These are phyloP conservation scores for Fusarium nodosum DNA, from an alignment of 2,329 filamentous ascomycete genomes.

Conservation along the genomic window DNA sequence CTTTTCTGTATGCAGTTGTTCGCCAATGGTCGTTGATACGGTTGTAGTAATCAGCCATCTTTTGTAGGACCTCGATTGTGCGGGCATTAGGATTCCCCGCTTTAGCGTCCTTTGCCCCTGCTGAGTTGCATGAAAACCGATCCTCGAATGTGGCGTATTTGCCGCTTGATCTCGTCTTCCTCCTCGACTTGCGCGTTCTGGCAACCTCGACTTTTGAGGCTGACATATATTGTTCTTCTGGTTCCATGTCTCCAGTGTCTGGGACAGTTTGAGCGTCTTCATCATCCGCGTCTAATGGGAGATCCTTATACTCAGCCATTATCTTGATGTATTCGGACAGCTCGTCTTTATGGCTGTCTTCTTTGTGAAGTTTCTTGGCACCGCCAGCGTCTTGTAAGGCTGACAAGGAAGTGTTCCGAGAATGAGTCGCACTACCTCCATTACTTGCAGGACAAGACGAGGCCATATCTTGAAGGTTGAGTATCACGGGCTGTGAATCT, in stretches of 20 bases:
- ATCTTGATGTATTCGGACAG: conserved; percentile 75
- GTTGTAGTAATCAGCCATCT: conserved; percentile 84
- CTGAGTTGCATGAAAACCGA: conserved; percentile 68
- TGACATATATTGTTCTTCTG: conserved; percentile 31
- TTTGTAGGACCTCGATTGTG: conserved; percentile 81
- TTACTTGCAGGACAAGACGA: conserved; percentile 11
- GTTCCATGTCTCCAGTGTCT: conserved; percentile 30
- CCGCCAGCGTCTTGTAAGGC: background rate
- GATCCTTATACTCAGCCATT: conserved; percentile 69
- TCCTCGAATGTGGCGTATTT: conserved; percentile 60
- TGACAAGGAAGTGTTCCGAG: background rate
- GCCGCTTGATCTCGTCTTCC: conserved; percentile 37
- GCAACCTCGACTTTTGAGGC: conserved; percentile 46
- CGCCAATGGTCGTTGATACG: conserved; percentile 84
- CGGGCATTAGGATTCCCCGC: conserved; percentile 76
- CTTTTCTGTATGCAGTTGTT: conserved; percentile 80
- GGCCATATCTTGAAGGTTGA: conserved; percentile 39
- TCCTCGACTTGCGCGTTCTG: conserved; percentile 36
- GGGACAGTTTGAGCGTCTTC: conserved; percentile 56
- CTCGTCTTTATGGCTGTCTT: conserved; percentile 60
- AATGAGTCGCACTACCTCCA: background rate
- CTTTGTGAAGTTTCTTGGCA: background rate
- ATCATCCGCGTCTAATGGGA: conserved; percentile 68
- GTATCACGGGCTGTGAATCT: conserved; percentile 48
- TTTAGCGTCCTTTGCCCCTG: conserved; percentile 60